Evolutionary conservation across 306 rosid species (phyloP).

Genomic region (Quillaja saponaria): DNA sequence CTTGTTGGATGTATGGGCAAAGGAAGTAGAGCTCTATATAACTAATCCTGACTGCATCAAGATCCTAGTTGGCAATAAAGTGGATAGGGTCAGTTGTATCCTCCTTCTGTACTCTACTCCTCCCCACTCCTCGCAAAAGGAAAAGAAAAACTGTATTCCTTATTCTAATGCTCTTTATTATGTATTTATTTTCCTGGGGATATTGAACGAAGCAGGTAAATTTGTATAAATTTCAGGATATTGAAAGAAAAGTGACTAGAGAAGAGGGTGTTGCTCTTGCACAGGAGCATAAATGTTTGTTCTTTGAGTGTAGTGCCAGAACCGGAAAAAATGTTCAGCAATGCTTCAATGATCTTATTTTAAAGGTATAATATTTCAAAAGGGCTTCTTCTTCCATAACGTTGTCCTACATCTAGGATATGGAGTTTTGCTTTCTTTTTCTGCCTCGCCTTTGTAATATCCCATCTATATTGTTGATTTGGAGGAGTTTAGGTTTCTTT

Average conservation of each 20-base stretch:
- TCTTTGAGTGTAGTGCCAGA: slow-evolving; percentile 86
- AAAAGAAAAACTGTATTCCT: slow-evolving; percentile 10
- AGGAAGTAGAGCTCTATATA: slow-evolving; percentile 74
- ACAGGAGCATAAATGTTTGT: slow-evolving; percentile 61
- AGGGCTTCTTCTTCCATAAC: no score
- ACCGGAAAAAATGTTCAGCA: slow-evolving; percentile 76
- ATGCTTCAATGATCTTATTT: slow-evolving; percentile 66
- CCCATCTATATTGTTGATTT: not conserved
- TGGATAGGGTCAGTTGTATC: slow-evolving; percentile 63
- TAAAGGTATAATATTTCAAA: slow-evolving; percentile 51
- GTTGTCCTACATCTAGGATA: not conserved
- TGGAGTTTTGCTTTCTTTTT: slow-evolving; percentile 1
- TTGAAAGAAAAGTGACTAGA: slow-evolving; percentile 67
- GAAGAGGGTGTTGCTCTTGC: slow-evolving; percentile 92
- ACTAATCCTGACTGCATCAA: slow-evolving; percentile 70
- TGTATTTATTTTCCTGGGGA: not conserved
- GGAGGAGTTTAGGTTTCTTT: not conserved
- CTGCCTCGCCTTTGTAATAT: slow-evolving; percentile 5
- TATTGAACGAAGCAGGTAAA: slow-evolving; percentile 12
- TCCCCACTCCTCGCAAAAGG: slow-evolving; percentile 10
- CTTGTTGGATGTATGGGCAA: slow-evolving; percentile 72
- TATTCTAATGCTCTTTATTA: not conserved
- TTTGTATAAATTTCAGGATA: slow-evolving; percentile 47
- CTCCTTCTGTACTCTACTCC: not conserved
- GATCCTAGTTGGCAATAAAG: slow-evolving; percentile 87